Evolutionary conservation across 1,284 basidiomycete species (phyloP).

Genomic region (Puccinia novopanici): DNA sequence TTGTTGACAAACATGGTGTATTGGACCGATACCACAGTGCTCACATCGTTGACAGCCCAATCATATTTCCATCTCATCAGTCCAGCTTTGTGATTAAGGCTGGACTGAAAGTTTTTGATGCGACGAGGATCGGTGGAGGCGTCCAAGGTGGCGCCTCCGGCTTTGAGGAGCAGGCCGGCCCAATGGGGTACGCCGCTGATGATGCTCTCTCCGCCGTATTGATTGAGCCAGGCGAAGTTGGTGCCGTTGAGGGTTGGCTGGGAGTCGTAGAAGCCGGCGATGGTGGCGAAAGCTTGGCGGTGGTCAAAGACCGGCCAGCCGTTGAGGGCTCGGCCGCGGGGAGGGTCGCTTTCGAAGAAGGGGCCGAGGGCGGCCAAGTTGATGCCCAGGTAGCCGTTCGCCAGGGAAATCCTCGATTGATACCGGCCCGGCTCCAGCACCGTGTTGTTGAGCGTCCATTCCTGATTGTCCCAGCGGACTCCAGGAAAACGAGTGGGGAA

Average conservation of each 20-base stretch:
- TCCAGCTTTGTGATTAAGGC: conserved; percentile 54
- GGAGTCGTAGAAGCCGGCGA: conserved; percentile 56
- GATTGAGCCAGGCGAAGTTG: conserved; percentile 53
- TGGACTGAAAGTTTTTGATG: conserved; percentile 55
- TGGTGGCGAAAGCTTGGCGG: conserved; percentile 48
- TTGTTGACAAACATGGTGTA: conserved; percentile 56
- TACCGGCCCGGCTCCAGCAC: conserved; percentile 34
- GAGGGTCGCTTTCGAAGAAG: conserved; percentile 33
- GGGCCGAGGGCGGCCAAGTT: conserved; percentile 54
- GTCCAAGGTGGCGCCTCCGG: conserved; percentile 53
- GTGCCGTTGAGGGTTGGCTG: conserved; percentile 54
- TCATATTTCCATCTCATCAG: conserved; percentile 54
- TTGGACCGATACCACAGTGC: conserved; percentile 46
- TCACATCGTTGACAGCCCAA: conserved; percentile 51
- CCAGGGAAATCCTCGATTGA: conserved; percentile 54
- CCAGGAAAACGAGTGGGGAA: conserved; percentile 19
- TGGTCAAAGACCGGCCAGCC: conserved; percentile 53
- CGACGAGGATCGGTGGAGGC: conserved; percentile 44
- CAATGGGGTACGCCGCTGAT: conserved; percentile 56
- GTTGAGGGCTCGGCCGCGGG: conserved; percentile 37
- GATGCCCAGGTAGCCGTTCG: conserved; percentile 56
- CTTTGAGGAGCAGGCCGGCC: conserved; percentile 54
- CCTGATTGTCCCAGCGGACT: conserved; percentile 27
- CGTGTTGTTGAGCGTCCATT: conserved; percentile 3
- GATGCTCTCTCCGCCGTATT: conserved; percentile 55